These are phyloP conservation scores for Turnera subulata DNA, from an alignment of 345 rosid genomes.

Conservation along the genomic window DNA sequence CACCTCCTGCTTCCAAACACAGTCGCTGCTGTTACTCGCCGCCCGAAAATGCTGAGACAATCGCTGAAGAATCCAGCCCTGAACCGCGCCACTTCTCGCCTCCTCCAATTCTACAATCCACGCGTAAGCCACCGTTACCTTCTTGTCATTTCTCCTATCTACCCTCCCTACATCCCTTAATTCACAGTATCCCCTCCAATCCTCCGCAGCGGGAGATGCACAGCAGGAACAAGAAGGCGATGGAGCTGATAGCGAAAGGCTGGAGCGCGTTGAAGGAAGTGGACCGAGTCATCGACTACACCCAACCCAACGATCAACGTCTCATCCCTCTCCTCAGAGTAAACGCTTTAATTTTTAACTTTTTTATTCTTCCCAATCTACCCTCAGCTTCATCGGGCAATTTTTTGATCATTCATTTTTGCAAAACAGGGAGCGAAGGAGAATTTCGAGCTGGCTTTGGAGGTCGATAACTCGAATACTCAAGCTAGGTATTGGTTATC, in stretches of 20 bases:
- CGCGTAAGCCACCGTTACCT: conserved; percentile 6
- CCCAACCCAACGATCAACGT: conserved; percentile 79
- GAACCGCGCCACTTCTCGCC: conserved; percentile 1
- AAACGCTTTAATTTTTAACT: background rate
- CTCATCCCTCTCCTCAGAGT: conserved; percentile 64
- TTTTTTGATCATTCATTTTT: background rate
- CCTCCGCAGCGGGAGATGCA: conserved; percentile 61
- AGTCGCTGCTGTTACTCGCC: no score
- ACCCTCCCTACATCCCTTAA: background rate
- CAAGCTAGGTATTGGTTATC: conserved; percentile 87
- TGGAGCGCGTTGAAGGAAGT: conserved; percentile 86
- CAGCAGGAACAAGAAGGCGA: conserved; percentile 77
- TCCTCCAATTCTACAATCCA: conserved; percentile 18
- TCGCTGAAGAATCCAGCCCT: conserved; percentile 6
- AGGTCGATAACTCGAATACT: conserved; percentile 69
- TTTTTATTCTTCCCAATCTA: no score
- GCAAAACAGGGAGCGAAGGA: conserved; percentile 69
- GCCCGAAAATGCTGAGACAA: conserved; percentile 22
- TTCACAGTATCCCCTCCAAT: background rate
- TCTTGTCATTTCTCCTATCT: background rate
- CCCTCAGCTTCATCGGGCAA: no score
- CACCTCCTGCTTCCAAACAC: no score
- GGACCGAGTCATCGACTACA: conserved; percentile 80
- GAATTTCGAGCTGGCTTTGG: conserved; percentile 83
- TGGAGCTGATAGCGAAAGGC: conserved; percentile 86